Percentiles rank a stretch among this genome's conserved stretches.
These are phyloP conservation scores for Plasmodium sp. DNA, from an alignment of 169 alveolate species.

Conservation along the genomic window DNA sequence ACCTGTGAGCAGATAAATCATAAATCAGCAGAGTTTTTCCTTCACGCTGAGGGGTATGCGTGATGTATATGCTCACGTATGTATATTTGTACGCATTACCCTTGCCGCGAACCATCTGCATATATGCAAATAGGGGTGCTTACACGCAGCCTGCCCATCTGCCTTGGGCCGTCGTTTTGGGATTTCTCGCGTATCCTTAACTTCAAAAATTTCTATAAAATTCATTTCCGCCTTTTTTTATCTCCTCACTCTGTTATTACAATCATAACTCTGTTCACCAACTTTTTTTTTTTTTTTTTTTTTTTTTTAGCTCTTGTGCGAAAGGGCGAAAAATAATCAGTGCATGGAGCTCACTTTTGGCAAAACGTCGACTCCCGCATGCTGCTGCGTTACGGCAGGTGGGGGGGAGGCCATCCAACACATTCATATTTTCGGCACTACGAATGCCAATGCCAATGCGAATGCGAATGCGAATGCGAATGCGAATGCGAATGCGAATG, in stretches of 20 bases:
- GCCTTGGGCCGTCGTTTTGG: background rate
- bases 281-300: background rate
- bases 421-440: background rate
- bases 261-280: background rate
- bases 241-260: background rate
- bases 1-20: background rate
- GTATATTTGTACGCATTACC: background rate
- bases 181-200: background rate
- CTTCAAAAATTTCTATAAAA: background rate
- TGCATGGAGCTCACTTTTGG: background rate
- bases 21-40: background rate
- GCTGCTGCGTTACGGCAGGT: background rate
- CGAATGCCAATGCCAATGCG: too few species aligned
- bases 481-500: background rate
- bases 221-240: background rate
- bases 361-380: background rate
- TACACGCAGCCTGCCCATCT: background rate
- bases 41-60: background rate
- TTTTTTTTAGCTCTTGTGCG: background rate
- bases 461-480: background rate
- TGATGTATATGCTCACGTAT: too few species aligned
- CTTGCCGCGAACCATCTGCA: background rate
- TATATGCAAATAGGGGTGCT: background rate
- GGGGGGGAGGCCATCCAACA: background rate
- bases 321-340: background rate